phyloP scores from a whole-genome alignment of 2,329 filamentous ascomycete genomes.

The Monilinia laxa region DNA sequence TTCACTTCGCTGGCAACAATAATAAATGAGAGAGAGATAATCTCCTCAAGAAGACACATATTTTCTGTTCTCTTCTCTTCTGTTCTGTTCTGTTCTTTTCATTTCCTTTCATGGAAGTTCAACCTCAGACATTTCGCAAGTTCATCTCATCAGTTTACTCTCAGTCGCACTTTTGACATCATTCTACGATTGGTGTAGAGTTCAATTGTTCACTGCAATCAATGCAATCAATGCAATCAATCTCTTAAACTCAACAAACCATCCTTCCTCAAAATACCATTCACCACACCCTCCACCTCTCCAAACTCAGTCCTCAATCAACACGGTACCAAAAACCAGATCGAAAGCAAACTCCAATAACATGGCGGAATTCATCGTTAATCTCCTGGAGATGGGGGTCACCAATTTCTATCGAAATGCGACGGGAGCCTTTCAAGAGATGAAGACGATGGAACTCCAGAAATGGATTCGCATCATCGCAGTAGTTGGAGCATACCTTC shows the following conservation, averaged over 20 bases:
- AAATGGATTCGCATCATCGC: constrained; percentile 68
- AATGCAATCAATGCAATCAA: neutral
- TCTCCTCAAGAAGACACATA: constrained; percentile 1
- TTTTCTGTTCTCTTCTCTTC: neutral
- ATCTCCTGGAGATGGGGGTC: constrained; percentile 25
- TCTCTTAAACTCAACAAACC: neutral
- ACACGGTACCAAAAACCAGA: neutral
- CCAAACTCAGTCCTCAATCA: neutral
- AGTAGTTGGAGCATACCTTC: constrained; percentile 70
- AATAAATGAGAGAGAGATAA: neutral
- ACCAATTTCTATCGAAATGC: constrained; percentile 29
- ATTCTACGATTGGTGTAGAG: neutral
- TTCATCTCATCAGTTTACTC: neutral
- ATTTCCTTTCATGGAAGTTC: too few relatives aligned
- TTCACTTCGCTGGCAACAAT: neutral
- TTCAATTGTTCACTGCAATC: neutral
- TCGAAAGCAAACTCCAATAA: neutral
- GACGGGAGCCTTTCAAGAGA: constrained; percentile 44
- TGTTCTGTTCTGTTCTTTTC: neutral
- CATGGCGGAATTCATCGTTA: constrained; percentile 20
- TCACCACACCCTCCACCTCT: neutral
- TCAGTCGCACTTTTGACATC: neutral
- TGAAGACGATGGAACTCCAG: constrained; percentile 47
- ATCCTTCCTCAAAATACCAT: neutral
- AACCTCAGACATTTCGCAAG: neutral